Percentiles rank a stretch among this genome's conserved stretches.
These are phyloP conservation scores for Halophytophthora batemanensis DNA, from an alignment of 352 stramenopile genomes.

Conservation along the genomic window DNA sequence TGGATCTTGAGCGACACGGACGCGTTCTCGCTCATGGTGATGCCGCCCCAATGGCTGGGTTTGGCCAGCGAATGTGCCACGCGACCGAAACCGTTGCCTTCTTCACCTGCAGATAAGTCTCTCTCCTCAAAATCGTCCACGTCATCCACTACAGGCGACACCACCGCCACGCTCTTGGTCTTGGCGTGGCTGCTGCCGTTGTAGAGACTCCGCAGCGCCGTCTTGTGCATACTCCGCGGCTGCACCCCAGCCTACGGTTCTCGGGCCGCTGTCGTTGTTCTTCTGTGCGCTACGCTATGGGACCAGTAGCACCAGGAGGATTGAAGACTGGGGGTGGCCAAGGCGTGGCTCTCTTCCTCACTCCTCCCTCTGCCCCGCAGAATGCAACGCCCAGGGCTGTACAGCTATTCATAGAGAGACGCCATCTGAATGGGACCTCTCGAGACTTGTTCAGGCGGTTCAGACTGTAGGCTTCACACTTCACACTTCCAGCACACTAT, in stretches of 20 bases:
- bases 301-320: no score
- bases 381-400: no score
- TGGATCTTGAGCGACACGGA: slow-evolving; percentile 28
- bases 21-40: slow-evolving; percentile 6
- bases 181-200: slow-evolving; percentile 27
- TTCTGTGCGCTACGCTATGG: no score
- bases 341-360: slow-evolving; percentile 3
- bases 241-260: neutral
- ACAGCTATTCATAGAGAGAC: no score
- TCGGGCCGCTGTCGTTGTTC: no score
- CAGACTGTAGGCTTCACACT: neutral
- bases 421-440: no score
- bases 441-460: neutral
- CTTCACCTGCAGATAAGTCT: slow-evolving; percentile 17
- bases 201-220: slow-evolving; percentile 41
- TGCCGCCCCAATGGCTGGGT: slow-evolving; percentile 12
- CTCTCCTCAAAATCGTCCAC: slow-evolving; percentile 25
- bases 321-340: neutral
- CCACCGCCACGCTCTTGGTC: slow-evolving; percentile 45
- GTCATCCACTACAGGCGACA: slow-evolving; percentile 48
- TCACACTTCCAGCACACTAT: neutral
- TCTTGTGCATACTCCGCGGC: slow-evolving; percentile 33
- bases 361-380: no score
- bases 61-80: slow-evolving; percentile 8
- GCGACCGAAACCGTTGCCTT: slow-evolving; percentile 24